Base-by-base conservation (phyloP, 345 rosid genomes). In the Moringa oleifera region DNA sequence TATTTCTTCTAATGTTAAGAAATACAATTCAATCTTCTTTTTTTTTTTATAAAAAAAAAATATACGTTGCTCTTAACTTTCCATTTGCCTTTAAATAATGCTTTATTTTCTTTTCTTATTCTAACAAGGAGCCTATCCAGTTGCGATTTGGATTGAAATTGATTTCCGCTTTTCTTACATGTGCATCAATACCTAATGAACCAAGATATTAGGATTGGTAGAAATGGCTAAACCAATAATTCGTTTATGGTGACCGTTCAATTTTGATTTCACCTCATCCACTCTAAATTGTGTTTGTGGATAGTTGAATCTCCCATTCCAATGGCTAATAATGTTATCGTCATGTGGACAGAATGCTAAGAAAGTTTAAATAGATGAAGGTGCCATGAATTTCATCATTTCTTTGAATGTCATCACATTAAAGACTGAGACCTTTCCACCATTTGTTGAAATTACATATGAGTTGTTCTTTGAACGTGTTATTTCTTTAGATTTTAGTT, bases 111-210 rank as follows among this genome's bases (percentile, higher is more conserved):
- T n/a, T n/a, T n/a, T n/a, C n/a, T n/a, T n/a, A n/a, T n/a, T n/a
- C n/a, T n/a, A n/a, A n/a, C n/a, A n/a, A 57, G 85, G 81, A 8
- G 77, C 64, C 77, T 89, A 82, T 63, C 95, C 96, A 50, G 80
- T 63, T 53, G 95, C 90, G 65, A 80, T 73, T 68, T 79, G 95
- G 23, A 91, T 78, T 7, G 75, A 2, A 49, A 83, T 61, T 3
- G 86, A 77, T 75, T 83, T 89, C 72, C 81, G 80, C 73, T 82
- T 89, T 81, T 91, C 98, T 75, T 58, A 86, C 98, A 50, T 86
- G 92, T 62, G 96, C 96, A 83, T 91, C 98, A 60, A 95, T 96
- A 57, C 92, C 96, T 5, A 96, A 91, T 25, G 98, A 91, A 91
- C 95, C 83, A 91, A 79, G 52, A 89, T 72, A 56, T 79, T 82